These are phyloP conservation scores for Phytophthora fragariaefolia DNA, from an alignment of 352 stramenopile species.

Conservation along the genomic window DNA sequence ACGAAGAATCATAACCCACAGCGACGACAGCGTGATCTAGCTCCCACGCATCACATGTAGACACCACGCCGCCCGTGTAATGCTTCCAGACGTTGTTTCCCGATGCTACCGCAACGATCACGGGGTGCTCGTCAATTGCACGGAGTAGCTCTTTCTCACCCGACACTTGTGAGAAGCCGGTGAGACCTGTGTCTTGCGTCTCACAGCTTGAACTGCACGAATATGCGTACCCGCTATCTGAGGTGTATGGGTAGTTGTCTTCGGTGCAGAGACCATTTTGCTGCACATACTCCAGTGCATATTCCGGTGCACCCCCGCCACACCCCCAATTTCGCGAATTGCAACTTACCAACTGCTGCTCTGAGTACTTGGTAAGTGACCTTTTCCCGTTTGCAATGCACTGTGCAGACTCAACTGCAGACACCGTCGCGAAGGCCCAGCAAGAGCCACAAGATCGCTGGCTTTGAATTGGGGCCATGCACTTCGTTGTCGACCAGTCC, in stretches of 20 bases:
- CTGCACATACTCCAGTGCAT: constrained; percentile 93
- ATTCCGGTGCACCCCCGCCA: constrained; percentile 89
- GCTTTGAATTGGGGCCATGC: constrained; percentile 88
- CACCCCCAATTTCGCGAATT: constrained; percentile 90
- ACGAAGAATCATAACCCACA: constrained; percentile 93
- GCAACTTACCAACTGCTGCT: constrained; percentile 94
- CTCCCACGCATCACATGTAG: constrained; percentile 67
- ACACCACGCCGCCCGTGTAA: constrained; percentile 94
- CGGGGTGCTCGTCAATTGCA: constrained; percentile 75
- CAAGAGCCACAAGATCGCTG: constrained; percentile 97
- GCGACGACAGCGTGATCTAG: constrained; percentile 98
- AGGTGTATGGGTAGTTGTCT: constrained; percentile 47
- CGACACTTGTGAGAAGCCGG: constrained; percentile 69
- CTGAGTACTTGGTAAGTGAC: constrained; percentile 87
- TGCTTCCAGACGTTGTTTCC: constrained; percentile 97
- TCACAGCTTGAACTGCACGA: constrained; percentile 40
- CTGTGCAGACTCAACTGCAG: constrained; percentile 91
- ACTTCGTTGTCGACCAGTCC: constrained; percentile 55
- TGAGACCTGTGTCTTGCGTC: constrained; percentile 42
- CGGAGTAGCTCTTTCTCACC: constrained; percentile 37
- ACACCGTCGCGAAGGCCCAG: constrained; percentile 97
- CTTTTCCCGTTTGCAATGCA: constrained; percentile 78
- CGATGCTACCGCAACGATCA: constrained; percentile 95
- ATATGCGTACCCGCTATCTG: constrained; percentile 22
- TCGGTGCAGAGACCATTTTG: constrained; percentile 78